Conservation (phyloP, 192 early-diverging fungal genomes). For the Oehlia diaphana region DNA sequence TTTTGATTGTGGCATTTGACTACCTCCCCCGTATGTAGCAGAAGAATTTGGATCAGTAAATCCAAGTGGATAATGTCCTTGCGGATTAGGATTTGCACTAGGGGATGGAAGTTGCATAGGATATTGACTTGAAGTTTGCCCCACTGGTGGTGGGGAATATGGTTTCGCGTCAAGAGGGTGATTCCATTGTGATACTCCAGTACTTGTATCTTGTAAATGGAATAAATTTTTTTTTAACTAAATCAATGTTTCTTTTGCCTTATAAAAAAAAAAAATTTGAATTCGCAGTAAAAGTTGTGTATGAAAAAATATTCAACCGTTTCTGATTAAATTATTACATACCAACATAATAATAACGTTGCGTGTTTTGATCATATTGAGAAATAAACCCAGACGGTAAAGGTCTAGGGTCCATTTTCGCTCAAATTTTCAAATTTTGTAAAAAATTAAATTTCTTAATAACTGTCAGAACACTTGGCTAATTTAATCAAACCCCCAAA, state of each 20-base stretch:
- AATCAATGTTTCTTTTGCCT: background rate
- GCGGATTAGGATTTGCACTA: background rate
- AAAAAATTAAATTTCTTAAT: too few species aligned
- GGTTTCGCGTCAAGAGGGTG: background rate
- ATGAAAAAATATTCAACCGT: background rate
- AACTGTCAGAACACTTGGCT: background rate
- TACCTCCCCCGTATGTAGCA: too few species aligned
- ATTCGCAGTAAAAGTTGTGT: too few species aligned
- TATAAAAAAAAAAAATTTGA: background rate
- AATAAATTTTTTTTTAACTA: background rate
- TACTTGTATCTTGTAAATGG: background rate
- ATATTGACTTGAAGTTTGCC: background rate
- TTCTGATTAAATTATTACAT: background rate
- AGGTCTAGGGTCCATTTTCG: conserved; percentile 22
- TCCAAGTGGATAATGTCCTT: background rate
- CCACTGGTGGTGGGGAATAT: background rate
- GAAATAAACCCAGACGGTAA: conserved; percentile 36
- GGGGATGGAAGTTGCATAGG: background rate
- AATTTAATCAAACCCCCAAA: too few species aligned
- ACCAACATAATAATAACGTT: conserved; percentile 31
- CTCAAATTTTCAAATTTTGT: too few species aligned
- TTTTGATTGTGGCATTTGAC: background rate
- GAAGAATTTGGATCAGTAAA: background rate
- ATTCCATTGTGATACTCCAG: background rate
- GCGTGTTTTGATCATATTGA: conserved; percentile 21